These are phyloP conservation scores for Termitomyces heimii DNA, from an alignment of 768 basidiomycete genomes.

Conservation along the genomic window DNA sequence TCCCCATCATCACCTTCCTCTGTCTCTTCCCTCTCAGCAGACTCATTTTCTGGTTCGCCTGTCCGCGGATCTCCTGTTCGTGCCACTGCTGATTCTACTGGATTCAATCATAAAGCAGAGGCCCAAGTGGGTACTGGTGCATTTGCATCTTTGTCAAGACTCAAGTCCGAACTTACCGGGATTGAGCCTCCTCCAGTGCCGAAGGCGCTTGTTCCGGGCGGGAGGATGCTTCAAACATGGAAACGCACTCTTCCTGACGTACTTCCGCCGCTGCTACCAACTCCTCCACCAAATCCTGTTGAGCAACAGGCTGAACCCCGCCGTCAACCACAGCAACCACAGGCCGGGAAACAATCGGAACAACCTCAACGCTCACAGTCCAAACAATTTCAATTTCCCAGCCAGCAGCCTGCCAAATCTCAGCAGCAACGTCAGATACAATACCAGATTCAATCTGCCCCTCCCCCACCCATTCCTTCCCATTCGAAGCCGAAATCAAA, in stretches of 20 bases:
- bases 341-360: constrained; percentile 12
- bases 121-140: background rate
- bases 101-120: background rate
- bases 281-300: constrained; percentile 14
- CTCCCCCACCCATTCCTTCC: constrained; percentile 12
- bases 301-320: constrained; percentile 9
- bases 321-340: constrained; percentile 2
- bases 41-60: constrained; percentile 7
- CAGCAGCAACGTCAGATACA: background rate
- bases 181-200: background rate
- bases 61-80: constrained; percentile 5
- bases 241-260: constrained; percentile 27
- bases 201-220: constrained; percentile 9
- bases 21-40: constrained; percentile 1
- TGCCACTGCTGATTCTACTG: background rate
- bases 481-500: constrained; percentile 9
- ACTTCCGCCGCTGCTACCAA: constrained; percentile 20
- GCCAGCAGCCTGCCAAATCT: background rate
- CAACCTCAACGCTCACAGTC: constrained; percentile 1
- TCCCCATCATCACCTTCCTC: constrained; percentile 8
- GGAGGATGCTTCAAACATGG: constrained; percentile 38
- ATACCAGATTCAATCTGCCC: background rate
- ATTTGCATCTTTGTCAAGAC: constrained; percentile 4
- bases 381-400: background rate
- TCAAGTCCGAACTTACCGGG: constrained; percentile 8